Percentiles rank a stretch among this genome's conserved stretches.
phyloP scores from a whole-genome alignment of 2,329 filamentous ascomycete genomes.

The Aspergillus unguis region DNA sequence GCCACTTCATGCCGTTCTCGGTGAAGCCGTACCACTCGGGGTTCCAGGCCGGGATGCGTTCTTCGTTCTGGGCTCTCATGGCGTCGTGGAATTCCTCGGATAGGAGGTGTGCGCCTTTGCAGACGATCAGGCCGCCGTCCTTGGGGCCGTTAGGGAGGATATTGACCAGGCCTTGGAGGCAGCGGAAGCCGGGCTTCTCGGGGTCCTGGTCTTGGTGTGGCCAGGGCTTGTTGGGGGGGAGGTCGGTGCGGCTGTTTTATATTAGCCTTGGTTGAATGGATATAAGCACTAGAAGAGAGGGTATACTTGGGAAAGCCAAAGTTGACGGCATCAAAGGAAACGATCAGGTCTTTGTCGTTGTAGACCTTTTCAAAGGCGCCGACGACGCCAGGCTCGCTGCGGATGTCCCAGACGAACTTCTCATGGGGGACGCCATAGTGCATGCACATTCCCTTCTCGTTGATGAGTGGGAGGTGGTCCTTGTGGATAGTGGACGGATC shows the following conservation, averaged over 20 bases:
- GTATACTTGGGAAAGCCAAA: slow-evolving; percentile 41
- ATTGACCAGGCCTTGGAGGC: slow-evolving; percentile 51
- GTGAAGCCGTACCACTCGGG: slow-evolving; percentile 33
- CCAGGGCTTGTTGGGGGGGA: slow-evolving; percentile 40
- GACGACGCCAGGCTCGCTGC: slow-evolving; percentile 48
- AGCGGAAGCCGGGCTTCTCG: slow-evolving; percentile 47
- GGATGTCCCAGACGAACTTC: slow-evolving; percentile 49
- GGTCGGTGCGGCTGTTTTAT: slow-evolving; percentile 3
- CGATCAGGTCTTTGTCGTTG: slow-evolving; percentile 46
- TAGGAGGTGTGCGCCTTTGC: slow-evolving; percentile 29
- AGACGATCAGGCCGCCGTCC: slow-evolving; percentile 40
- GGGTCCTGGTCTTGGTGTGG: slow-evolving; percentile 49
- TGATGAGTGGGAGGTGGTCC: slow-evolving; percentile 38
- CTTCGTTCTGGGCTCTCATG: slow-evolving; percentile 25
- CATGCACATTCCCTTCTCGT: slow-evolving; percentile 50
- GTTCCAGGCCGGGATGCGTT: slow-evolving; percentile 26
- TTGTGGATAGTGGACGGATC: slow-evolving; percentile 34
- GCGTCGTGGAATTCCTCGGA: slow-evolving; percentile 32
- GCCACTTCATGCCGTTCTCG: slow-evolving; percentile 32
- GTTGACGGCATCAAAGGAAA: slow-evolving; percentile 51
- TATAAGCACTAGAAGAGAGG: background rate
- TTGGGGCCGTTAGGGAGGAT: slow-evolving; percentile 34
- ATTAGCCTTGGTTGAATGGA: background rate
- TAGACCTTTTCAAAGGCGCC: slow-evolving; percentile 48
- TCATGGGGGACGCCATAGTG: slow-evolving; percentile 50